These are phyloP conservation scores for Nectriaceae sp. DNA, from an alignment of 2,329 filamentous ascomycete species.

Conservation along the genomic window DNA sequence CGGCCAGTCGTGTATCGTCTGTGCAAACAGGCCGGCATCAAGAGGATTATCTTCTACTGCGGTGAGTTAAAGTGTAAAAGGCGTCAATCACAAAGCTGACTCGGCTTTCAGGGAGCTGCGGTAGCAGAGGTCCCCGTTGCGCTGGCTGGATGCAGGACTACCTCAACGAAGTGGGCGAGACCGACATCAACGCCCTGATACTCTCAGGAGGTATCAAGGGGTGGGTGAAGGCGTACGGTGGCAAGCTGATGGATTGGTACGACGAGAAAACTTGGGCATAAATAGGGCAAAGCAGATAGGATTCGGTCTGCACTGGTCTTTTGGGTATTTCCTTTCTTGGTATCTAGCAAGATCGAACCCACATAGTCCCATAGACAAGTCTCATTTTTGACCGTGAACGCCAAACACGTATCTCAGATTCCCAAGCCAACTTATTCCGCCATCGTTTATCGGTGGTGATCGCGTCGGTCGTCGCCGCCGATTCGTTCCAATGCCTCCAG, in stretches of 20 bases:
- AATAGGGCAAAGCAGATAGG: constrained; percentile 23
- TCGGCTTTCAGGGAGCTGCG: constrained; percentile 46
- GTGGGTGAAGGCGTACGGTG: constrained; percentile 53
- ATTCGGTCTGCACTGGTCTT: constrained; percentile 11
- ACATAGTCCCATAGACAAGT: constrained; percentile 20
- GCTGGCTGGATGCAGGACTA: constrained; percentile 61
- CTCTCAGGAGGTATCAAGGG: constrained; percentile 56
- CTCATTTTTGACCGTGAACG: constrained; percentile 37
- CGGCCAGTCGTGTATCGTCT: constrained; percentile 50
- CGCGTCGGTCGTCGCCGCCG: constrained; percentile 58
- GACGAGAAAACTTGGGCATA: constrained; percentile 42
- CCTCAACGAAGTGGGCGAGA: constrained; percentile 47
- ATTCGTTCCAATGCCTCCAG: constrained; percentile 79
- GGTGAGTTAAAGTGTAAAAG: constrained; percentile 36
- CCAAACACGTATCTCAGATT: constrained; percentile 32
- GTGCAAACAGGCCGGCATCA: constrained; percentile 50
- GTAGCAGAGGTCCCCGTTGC: constrained; percentile 51
- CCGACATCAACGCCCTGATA: constrained; percentile 46
- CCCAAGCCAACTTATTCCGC: constrained; percentile 14
- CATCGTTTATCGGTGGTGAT: constrained; percentile 31
- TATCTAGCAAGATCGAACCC: constrained; percentile 32
- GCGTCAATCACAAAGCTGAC: neutral
- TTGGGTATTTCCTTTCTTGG: constrained; percentile 28
- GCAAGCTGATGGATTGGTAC: constrained; percentile 52
- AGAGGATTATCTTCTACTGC: constrained; percentile 57